phyloP scores from a whole-genome alignment of 768 basidiomycete genomes.

The Nidularia pulvinata region DNA sequence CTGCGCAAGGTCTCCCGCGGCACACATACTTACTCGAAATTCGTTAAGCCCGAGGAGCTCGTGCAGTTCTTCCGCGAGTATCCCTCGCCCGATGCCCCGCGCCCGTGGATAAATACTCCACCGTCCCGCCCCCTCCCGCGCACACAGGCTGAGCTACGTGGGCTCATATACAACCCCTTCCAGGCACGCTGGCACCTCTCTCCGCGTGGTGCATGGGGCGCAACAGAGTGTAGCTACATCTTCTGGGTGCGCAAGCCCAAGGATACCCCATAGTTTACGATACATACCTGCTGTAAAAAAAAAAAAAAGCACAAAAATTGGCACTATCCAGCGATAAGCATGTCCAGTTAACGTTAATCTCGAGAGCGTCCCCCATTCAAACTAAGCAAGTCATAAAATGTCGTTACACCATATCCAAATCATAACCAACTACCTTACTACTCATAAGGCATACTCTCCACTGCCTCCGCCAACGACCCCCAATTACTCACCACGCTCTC shows the following conservation, averaged over 20 bases:
- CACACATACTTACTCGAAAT: conserved; percentile 94
- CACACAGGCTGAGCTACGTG: conserved; percentile 77
- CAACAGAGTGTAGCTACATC: conserved; percentile 72
- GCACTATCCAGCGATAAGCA: no score
- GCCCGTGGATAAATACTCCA: conserved; percentile 63
- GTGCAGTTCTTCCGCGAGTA: conserved; percentile 77
- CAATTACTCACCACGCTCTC: conserved; percentile 70
- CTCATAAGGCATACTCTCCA: conserved; percentile 87
- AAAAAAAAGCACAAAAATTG: no score
- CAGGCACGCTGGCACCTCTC: conserved; percentile 69
- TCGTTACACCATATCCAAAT: no score
- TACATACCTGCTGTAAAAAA: no score
- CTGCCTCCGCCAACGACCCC: conserved; percentile 66
- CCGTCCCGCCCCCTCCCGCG: conserved; percentile 49
- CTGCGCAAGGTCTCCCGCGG: conserved; percentile 80
- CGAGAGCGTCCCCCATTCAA: no score
- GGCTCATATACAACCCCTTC: conserved; percentile 76
- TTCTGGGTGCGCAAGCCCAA: conserved; percentile 85
- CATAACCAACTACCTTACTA: no score
- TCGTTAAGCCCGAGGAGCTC: conserved; percentile 84
- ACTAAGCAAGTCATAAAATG: no score
- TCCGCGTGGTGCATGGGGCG: conserved; percentile 53
- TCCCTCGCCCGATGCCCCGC: conserved; percentile 20
- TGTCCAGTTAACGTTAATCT: no score
- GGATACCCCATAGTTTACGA: no score